phyloP scores from a whole-genome alignment of 2,329 filamentous ascomycete species.

The Phaeosphaeria sp. region DNA sequence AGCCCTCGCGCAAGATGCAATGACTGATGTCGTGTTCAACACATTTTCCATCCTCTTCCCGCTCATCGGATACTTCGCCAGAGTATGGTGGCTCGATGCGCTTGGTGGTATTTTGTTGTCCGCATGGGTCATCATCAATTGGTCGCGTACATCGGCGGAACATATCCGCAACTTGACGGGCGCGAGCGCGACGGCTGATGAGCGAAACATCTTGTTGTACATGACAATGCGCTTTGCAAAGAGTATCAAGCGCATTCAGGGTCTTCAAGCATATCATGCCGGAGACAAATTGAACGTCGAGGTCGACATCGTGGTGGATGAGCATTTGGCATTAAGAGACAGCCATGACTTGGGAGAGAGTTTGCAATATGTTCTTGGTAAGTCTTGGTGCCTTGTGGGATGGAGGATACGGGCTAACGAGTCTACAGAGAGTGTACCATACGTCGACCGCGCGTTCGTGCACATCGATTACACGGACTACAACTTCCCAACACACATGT shows the following conservation, averaged over 20 bases:
- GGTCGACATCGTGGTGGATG: slow-evolving; percentile 83
- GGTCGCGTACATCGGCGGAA: slow-evolving; percentile 74
- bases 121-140: slow-evolving; percentile 78
- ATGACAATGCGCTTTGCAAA: slow-evolving; percentile 93
- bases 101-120: slow-evolving; percentile 81
- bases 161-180: slow-evolving; percentile 84
- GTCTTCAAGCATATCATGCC: slow-evolving; percentile 82
- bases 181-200: slow-evolving; percentile 78
- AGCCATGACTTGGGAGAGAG: slow-evolving; percentile 81
- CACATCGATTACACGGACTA: slow-evolving; percentile 60
- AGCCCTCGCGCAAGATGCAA: slow-evolving; percentile 72
- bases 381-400: slow-evolving; percentile 9
- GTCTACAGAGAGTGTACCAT: slow-evolving; percentile 70
- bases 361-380: slow-evolving; percentile 78
- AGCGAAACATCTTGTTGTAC: slow-evolving; percentile 86
- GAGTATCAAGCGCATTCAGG: slow-evolving; percentile 85
- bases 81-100: slow-evolving; percentile 84
- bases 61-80: slow-evolving; percentile 76
- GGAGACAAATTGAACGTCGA: slow-evolving; percentile 85
- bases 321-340: slow-evolving; percentile 76
- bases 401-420: slow-evolving; percentile 14
- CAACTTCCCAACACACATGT: slow-evolving; percentile 60
- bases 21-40: slow-evolving; percentile 88
- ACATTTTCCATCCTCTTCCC: slow-evolving; percentile 88
- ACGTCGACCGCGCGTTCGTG: slow-evolving; percentile 66